phyloP scores from a whole-genome alignment of 2,329 filamentous ascomycete genomes.

The Onygenales sp. region DNA sequence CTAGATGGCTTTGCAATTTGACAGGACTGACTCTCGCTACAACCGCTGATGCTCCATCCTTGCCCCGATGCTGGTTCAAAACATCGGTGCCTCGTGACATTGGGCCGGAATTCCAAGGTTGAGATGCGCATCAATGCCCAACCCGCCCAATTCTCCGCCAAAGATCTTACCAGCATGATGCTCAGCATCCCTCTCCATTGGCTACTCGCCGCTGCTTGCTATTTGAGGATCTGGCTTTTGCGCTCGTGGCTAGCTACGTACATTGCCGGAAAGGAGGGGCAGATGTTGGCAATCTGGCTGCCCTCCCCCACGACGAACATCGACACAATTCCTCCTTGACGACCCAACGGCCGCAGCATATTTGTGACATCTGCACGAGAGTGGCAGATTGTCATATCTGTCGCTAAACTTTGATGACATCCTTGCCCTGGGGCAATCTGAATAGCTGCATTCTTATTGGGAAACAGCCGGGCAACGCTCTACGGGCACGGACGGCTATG shows the following conservation, averaged over 20 bases:
- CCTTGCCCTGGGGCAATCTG: background rate
- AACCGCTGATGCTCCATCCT: too few relatives aligned
- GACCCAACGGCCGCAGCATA: background rate
- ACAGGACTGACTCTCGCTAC: too few relatives aligned
- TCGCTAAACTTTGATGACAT: background rate
- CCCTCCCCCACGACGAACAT: background rate
- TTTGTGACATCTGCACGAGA: background rate
- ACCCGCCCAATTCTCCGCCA: background rate
- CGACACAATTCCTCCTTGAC: background rate
- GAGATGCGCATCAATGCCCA: conserved; percentile 2
- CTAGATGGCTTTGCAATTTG: too few relatives aligned
- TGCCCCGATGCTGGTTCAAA: too few relatives aligned
- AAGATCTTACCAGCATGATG: background rate
- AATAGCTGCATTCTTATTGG: background rate
- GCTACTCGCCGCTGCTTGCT: background rate
- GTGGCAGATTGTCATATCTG: background rate
- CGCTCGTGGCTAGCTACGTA: background rate
- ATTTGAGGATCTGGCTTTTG: background rate
- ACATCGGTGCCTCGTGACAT: background rate
- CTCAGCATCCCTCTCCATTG: background rate
- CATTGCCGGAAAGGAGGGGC: background rate
- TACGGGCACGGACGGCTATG: background rate
- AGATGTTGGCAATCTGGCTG: background rate
- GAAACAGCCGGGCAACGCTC: too few relatives aligned
- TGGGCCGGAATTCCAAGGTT: background rate